These are phyloP conservation scores for Voacanga thouarsii DNA, from an alignment of 257 asterid genomes.

Conservation along the genomic window DNA sequence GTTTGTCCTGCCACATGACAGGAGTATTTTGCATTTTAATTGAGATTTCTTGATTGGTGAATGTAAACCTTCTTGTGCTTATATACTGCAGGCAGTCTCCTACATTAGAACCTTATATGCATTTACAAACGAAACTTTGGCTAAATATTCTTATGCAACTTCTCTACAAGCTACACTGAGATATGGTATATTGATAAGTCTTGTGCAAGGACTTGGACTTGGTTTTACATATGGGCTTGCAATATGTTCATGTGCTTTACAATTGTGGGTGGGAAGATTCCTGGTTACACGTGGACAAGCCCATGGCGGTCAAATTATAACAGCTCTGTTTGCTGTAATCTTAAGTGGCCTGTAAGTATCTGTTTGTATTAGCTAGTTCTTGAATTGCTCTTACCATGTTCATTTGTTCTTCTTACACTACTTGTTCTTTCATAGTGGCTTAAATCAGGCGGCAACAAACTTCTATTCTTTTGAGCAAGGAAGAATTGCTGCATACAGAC, in stretches of 20 bases:
- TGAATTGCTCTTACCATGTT: slow-evolving; percentile 9
- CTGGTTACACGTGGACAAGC: slow-evolving; percentile 69
- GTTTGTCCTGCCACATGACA: neutral
- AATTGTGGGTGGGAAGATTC: slow-evolving; percentile 98
- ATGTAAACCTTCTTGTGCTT: slow-evolving; percentile 3
- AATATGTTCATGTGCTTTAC: slow-evolving; percentile 97
- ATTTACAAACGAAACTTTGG: slow-evolving; percentile 93
- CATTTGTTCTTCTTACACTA: slow-evolving; percentile 7
- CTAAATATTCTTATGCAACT: slow-evolving; percentile 97
- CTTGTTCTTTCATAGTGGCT: slow-evolving; percentile 58
- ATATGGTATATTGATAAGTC: slow-evolving; percentile 97
- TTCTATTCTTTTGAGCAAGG: slow-evolving; percentile 99
- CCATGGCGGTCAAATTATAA: slow-evolving; percentile 89
- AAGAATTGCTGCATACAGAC: slow-evolving; percentile 97
- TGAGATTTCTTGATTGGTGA: neutral
- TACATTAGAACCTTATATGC: slow-evolving; percentile 85
- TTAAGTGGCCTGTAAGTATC: slow-evolving; percentile 98
- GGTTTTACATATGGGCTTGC: slow-evolving; percentile 99
- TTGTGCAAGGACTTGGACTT: slow-evolving; percentile 99
- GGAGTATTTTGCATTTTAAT: neutral
- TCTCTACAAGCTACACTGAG: slow-evolving; percentile 97
- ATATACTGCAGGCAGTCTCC: slow-evolving; percentile 83
- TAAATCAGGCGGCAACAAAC: slow-evolving; percentile 99
- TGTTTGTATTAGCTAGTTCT: slow-evolving; percentile 23
- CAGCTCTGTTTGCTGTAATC: slow-evolving; percentile 93